Base-by-base conservation (phyloP, 192 early-diverging fungal species). In the Entrophospora sp. region DNA sequence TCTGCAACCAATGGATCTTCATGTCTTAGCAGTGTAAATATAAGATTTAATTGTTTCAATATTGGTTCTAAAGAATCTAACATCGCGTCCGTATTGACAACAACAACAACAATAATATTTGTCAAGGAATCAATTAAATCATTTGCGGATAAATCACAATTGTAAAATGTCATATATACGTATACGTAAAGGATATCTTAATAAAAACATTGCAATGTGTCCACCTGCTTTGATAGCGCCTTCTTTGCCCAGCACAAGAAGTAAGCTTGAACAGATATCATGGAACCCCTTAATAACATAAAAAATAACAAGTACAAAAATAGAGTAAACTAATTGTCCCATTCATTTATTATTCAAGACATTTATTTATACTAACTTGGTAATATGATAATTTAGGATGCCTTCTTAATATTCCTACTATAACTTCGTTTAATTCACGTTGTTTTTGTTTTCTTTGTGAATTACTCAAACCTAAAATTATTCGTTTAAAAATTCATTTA, bases 271-370 rank as follows among this genome's bases (percentile, higher is more conserved):
- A 44, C 82, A 83, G 3, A 83, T 60, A 65, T 83, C 82, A 52
- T 83, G 82, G 24, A 81, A 83, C 0, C 82, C 82, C 79, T 83
- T n/a, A n/a, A n/a, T n/a, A n/a, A n/a, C n/a, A n/a, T n/a, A n/a
- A n/a, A n/a, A n/a, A n/a, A n/a, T n/a, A n/a, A n/a, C n/a, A n/a
- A n/a, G n/a, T n/a, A n/a, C n/a, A n/a, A n/a, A n/a, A n/a, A n/a
- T n/a, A n/a, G n/a, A n/a, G n/a, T n/a, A n/a, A n/a, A n/a, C n/a
- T n/a, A n/a, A n/a, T n/a, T n/a, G n/a, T n/a, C n/a, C n/a, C n/a
- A n/a, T n/a, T n/a, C n/a, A n/a, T n/a, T n/a, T n/a, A n/a, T n/a
- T n/a, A n/a, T n/a, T n/a, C n/a, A n/a, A n/a, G n/a, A n/a, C n/a
- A n/a, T n/a, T n/a, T n/a, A n/a, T n/a, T n/a, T n/a, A n/a, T n/a